These are phyloP conservation scores for Vigna angularis DNA, from an alignment of 306 rosid genomes.

Conservation along the genomic window DNA sequence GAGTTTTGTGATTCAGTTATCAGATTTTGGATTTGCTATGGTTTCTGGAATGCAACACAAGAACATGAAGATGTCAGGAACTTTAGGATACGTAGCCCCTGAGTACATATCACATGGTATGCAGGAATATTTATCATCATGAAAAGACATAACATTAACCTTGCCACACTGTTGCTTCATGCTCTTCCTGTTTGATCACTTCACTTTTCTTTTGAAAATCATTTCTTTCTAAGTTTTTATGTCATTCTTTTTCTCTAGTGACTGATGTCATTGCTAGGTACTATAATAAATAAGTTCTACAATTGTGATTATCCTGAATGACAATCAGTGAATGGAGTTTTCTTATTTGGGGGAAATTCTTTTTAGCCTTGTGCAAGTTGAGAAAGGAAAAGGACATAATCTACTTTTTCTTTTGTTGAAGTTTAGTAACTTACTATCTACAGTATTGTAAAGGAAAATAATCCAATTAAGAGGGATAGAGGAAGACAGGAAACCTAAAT, in stretches of 20 bases:
- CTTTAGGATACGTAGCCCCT: constrained; percentile 78
- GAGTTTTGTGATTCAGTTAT: constrained; percentile 71
- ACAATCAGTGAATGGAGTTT: too few relatives aligned
- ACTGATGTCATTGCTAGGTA: too few relatives aligned
- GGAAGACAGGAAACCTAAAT: not conserved
- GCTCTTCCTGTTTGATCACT: not conserved
- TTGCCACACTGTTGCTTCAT: not conserved
- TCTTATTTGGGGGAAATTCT: too few relatives aligned
- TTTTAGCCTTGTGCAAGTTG: too few relatives aligned
- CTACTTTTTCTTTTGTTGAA: not conserved
- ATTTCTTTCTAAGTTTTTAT: too few relatives aligned
- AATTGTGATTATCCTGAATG: too few relatives aligned
- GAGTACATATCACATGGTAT: constrained; percentile 88
- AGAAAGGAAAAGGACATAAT: too few relatives aligned
- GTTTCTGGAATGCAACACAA: constrained; percentile 72
- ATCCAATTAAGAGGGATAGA: not conserved
- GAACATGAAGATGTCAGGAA: constrained; percentile 74
- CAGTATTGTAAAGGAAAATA: not conserved
- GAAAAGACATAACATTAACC: not conserved
- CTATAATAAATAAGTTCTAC: too few relatives aligned
- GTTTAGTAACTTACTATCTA: not conserved
- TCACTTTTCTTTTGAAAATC: not conserved
- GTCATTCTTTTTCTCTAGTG: too few relatives aligned
- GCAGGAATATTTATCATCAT: constrained; percentile 32
- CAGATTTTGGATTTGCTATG: constrained; percentile 80